Evolutionary conservation across 2,329 filamentous ascomycete species (phyloP), one percentile per base, ranked within the genome.

Genomic region (Penicillium psychrosexuale): DNA sequence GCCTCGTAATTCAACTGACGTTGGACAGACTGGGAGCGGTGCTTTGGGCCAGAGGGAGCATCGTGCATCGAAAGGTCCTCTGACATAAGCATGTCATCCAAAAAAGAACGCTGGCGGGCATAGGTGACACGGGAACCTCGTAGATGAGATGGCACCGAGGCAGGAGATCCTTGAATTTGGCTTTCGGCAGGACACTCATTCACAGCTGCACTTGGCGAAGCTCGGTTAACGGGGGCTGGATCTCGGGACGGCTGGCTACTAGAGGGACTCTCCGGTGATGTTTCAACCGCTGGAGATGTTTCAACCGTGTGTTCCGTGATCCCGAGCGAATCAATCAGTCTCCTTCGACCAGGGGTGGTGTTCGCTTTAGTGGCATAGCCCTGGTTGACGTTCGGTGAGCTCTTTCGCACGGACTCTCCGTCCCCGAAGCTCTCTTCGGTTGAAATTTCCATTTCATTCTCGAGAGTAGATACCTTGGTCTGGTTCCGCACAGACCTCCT

Each of bases 81-180:
- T 47, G 60, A 22, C 13, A 59, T 37, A 40, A 53, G 75, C 42
- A 75, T 66, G 58, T 85, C 82, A 60, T 80, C 77, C n/a, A 86
- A 70, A 57, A 85, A 84, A 2, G 84, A 84, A 43, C 84, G 77
- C 59, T 82, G 77, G 36, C 78, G 78, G 13, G 81, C 80, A 67
- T 87, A 87, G 3, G 84, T 87, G 40, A 83, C 71, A 60, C 73
- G 81, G 5, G 77, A 71, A 3, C 74, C 75, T 48, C 60, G 60
- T 12, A 67, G 48, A 51, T 64, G 61, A 11, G 69, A 60, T 31
- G 66, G 62, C 13, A 54, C 36, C 15, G 61, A 36, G 37, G 49
- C 42, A 42, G 52, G 46, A 7, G 62, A 37, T 13, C 61, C 59
- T 48, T 58, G 50, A 8, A 39, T 22, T 9, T 34, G 55, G 22